A percentile compares a stretch with the other conserved stretches of the same genome.
Conservation (phyloP, 305 asterid genomes). For the Fraxinus greggii region DNA sequence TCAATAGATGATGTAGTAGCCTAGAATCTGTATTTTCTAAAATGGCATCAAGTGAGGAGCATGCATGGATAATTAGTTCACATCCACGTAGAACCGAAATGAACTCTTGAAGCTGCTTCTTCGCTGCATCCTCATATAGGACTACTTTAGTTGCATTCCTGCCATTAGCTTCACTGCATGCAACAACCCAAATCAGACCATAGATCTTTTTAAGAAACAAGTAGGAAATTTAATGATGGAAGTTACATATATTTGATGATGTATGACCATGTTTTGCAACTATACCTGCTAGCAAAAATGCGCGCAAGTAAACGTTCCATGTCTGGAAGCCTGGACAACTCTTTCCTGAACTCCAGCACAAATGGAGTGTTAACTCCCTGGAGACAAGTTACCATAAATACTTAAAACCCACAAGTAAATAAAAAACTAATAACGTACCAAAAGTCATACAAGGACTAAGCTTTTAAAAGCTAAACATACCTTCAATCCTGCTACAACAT, state of each 20-base stretch:
- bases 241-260: not conserved
- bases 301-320: constrained; percentile 96
- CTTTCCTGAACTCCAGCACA: constrained; percentile 80
- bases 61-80: constrained; percentile 63
- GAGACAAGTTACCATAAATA: constrained; percentile 15
- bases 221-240: constrained; percentile 11
- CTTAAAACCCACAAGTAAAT: constrained; percentile 1
- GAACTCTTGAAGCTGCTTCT: constrained; percentile 90
- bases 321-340: constrained; percentile 81
- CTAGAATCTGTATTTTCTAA: constrained; percentile 60
- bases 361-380: constrained; percentile 65
- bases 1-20: constrained; percentile 64
- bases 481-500: constrained; percentile 84
- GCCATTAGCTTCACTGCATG: constrained; percentile 82
- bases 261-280: constrained; percentile 20
- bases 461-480: constrained; percentile 37
- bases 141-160: constrained; percentile 88
- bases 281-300: constrained; percentile 80
- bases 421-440: not conserved
- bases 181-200: constrained; percentile 28
- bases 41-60: constrained; percentile 61
- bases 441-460: not conserved
- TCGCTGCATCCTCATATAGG: constrained; percentile 88
- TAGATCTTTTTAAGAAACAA: constrained; percentile 20
- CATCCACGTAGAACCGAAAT: constrained; percentile 89